Conservation (phyloP, 2,329 filamentous ascomycete species). For the Aureobasidium sp. region DNA sequence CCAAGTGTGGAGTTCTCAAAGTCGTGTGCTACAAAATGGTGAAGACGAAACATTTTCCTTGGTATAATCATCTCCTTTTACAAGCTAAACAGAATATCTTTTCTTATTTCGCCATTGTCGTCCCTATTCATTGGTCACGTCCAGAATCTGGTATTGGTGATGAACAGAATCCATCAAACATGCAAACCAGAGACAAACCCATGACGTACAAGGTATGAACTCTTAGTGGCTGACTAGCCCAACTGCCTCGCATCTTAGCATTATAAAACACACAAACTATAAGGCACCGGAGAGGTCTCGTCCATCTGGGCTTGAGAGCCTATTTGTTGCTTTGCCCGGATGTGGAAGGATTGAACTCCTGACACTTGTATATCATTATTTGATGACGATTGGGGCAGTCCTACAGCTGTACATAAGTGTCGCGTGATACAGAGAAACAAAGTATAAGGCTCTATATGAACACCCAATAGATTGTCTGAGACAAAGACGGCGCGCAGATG, state of each 20-base stretch:
- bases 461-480: background rate
- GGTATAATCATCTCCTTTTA: constrained; percentile 8
- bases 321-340: background rate
- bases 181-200: background rate
- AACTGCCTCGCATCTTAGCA: background rate
- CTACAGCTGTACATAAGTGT: background rate
- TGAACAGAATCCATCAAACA: background rate
- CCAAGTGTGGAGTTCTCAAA: background rate
- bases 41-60: constrained; percentile 10
- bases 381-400: background rate
- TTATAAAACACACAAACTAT: background rate
- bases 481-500: constrained; percentile 1
- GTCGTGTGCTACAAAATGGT: background rate
- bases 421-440: background rate
- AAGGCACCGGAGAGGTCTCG: background rate
- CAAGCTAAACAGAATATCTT: constrained; percentile 8
- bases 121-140: background rate
- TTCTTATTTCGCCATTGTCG: background rate
- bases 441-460: background rate
- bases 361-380: background rate
- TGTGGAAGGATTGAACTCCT: background rate
- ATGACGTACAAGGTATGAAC: background rate
- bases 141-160: background rate
- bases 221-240: background rate
- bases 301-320: background rate